These are phyloP conservation scores for Trichoderma citrinoviride DNA, from an alignment of 2,329 filamentous ascomycete species.

Conservation along the genomic window DNA sequence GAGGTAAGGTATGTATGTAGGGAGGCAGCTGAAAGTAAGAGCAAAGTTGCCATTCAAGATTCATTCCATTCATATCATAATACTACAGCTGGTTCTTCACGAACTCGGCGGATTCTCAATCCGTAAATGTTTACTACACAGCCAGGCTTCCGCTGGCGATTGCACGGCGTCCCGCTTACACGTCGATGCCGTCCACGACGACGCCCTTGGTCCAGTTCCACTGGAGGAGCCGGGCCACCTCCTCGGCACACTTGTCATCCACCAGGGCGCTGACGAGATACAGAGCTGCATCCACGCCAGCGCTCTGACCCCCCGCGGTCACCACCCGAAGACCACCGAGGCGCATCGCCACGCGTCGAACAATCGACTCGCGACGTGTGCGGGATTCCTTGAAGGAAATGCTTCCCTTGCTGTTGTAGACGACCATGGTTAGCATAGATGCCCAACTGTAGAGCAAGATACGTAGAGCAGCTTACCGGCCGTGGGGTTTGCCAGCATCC, in stretches of 20 bases:
- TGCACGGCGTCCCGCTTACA: conserved; percentile 47
- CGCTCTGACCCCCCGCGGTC: conserved; percentile 74
- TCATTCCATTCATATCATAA: conserved; percentile 21
- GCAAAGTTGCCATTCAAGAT: neutral
- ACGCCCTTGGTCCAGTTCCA: conserved; percentile 84
- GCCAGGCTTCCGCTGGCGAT: conserved; percentile 23
- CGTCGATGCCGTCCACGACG: conserved; percentile 80
- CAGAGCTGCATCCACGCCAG: conserved; percentile 78
- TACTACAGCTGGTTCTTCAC: conserved; percentile 19
- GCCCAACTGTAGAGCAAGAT: neutral
- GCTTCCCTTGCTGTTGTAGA: conserved; percentile 66
- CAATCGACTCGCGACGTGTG: conserved; percentile 73
- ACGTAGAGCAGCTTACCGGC: conserved; percentile 46
- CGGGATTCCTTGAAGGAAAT: conserved; percentile 76
- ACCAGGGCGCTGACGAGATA: conserved; percentile 84
- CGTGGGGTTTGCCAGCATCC: conserved; percentile 60
- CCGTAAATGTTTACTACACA: conserved; percentile 20
- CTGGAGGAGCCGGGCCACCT: conserved; percentile 73
- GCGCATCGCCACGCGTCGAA: conserved; percentile 72
- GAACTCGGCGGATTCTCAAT: conserved; percentile 16
- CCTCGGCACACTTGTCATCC: conserved; percentile 70
- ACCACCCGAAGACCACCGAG: conserved; percentile 70
- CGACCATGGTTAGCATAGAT: conserved; percentile 26
- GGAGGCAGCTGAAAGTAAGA: neutral
- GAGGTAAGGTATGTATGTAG: neutral